Evolutionary conservation across 1,139 yeast species (phyloP).

Genomic region (Candida dubliniensis): DNA sequence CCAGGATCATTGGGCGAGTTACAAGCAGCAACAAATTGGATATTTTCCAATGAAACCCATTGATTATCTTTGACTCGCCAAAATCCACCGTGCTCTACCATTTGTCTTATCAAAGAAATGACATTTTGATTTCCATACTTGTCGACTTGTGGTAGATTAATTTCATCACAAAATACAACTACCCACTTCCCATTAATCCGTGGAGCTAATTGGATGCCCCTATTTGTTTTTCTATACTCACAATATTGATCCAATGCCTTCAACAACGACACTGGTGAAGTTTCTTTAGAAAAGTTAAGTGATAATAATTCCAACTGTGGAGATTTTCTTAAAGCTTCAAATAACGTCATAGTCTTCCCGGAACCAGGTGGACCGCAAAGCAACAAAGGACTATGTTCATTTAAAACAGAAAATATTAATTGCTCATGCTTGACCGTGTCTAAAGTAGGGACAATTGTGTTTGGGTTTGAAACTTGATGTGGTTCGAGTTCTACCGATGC

Average conservation of each 20-base stretch:
- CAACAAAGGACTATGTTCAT: constrained; percentile 60
- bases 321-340: constrained; percentile 63
- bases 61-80: constrained; percentile 61
- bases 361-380: constrained; percentile 98
- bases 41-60: constrained; percentile 67
- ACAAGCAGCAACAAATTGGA: constrained; percentile 93
- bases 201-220: constrained; percentile 61
- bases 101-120: constrained; percentile 72
- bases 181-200: constrained; percentile 65
- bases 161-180: constrained; percentile 89
- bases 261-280: constrained; percentile 62
- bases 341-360: constrained; percentile 91
- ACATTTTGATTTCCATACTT: constrained; percentile 75
- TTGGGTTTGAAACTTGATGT: constrained; percentile 61
- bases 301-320: constrained; percentile 62
- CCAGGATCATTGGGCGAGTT: constrained; percentile 88
- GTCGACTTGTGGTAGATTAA: constrained; percentile 77
- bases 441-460: constrained; percentile 70
- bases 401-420: constrained; percentile 56
- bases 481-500: constrained; percentile 55
- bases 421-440: constrained; percentile 75
- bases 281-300: constrained; percentile 82
- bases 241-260: constrained; percentile 75
- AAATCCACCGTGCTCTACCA: constrained; percentile 75
- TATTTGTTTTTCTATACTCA: constrained; percentile 52